Conservation (phyloP, 2,329 filamentous ascomycete genomes). For the Neurospora sp. region DNA sequence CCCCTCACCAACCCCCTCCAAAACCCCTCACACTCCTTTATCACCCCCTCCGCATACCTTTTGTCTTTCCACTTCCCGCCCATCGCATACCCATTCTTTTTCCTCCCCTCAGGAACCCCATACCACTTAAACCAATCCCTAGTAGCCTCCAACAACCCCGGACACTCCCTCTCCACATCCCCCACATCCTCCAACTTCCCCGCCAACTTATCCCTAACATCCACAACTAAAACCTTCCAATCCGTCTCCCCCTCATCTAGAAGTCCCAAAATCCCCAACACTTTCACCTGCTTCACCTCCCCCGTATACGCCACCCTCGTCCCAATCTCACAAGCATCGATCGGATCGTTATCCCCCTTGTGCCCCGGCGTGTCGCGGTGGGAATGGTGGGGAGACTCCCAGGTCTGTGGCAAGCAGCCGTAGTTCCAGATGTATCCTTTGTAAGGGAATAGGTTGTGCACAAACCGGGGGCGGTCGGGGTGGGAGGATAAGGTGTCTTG, state of each 20-base stretch:
- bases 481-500: conserved; percentile 93
- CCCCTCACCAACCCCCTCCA: conserved; percentile 92
- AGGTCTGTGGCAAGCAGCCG: conserved; percentile 97
- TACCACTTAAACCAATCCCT: conserved; percentile 99
- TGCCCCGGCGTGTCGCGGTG: too few species aligned
- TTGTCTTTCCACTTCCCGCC: conserved; percentile 24
- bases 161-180: conserved; percentile 94
- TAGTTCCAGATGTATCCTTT: conserved; percentile 99
- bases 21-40: conserved; percentile 87
- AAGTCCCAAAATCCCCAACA: conserved; percentile 95
- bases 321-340: conserved; percentile 98
- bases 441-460: conserved; percentile 99
- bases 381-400: conserved; percentile 51
- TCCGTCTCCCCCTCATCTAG: conserved; percentile 98
- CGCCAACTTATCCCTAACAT: conserved; percentile 90
- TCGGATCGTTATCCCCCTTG: conserved; percentile 88
- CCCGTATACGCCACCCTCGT: conserved; percentile 89
- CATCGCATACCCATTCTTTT: conserved; percentile 99
- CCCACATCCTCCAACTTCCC: conserved; percentile 93
- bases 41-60: conserved; percentile 76
- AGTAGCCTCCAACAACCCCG: conserved; percentile 87
- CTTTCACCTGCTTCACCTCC: conserved; percentile 98
- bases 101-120: conserved; percentile 99
- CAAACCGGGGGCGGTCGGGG: conserved; percentile 71
- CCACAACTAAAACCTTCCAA: conserved; percentile 99